A percentile compares a stretch with the other conserved stretches of the same genome.
Conservation (phyloP, 2,329 filamentous ascomycete genomes). For the Venturiaceae sp. region DNA sequence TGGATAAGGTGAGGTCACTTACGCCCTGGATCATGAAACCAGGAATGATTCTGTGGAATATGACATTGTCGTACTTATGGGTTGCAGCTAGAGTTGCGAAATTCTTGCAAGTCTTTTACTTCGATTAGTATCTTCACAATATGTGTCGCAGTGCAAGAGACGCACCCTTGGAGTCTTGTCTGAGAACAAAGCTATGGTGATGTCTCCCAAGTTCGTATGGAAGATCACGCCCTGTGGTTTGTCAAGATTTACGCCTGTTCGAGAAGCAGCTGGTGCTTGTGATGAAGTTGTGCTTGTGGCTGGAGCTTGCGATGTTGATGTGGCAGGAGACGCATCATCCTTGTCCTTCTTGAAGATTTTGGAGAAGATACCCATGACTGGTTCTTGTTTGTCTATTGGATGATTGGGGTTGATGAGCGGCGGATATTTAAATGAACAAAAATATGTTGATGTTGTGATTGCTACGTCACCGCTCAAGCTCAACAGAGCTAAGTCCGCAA, state of each 20-base stretch:
- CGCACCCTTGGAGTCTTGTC: slow-evolving; percentile 78
- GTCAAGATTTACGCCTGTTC: not conserved
- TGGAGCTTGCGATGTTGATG: slow-evolving; percentile 74
- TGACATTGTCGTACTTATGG: slow-evolving; percentile 87
- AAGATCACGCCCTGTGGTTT: slow-evolving; percentile 47
- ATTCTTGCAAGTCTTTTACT: slow-evolving; percentile 44
- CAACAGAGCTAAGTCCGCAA: not conserved
- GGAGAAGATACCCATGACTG: not conserved
- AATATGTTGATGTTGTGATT: not conserved
- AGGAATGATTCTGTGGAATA: slow-evolving; percentile 87
- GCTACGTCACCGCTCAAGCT: not conserved
- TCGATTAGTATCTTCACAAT: not conserved
- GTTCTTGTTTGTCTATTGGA: not conserved
- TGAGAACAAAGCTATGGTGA: slow-evolving; percentile 87
- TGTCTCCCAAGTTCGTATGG: slow-evolving; percentile 80
- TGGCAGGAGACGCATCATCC: not conserved
- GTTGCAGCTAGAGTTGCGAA: slow-evolving; percentile 94
- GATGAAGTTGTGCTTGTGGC: slow-evolving; percentile 85
- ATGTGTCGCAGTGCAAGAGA: not conserved
- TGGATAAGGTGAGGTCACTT: not conserved
- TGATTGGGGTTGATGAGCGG: not conserved
- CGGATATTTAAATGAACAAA: not conserved
- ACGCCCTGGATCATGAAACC: slow-evolving; percentile 62
- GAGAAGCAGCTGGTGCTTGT: not conserved
- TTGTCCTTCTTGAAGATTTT: not conserved